Evolutionary conservation across 768 basidiomycete species (phyloP).

Genomic region (Podaxis sp.): DNA sequence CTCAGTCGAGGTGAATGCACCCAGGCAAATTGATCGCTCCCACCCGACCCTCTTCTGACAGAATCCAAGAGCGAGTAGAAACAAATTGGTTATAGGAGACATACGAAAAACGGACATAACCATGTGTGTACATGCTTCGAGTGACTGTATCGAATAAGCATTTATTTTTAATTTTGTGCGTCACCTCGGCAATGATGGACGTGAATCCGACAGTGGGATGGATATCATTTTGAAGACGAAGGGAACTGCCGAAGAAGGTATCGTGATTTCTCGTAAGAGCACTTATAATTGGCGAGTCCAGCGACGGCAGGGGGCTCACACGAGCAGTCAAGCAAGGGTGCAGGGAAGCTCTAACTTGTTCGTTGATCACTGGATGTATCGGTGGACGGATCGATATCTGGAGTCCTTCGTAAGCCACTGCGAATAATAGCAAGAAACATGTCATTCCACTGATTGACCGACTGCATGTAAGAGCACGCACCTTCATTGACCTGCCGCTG

Average conservation of each 20-base stretch:
- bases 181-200: slow-evolving; percentile 2
- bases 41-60: not conserved
- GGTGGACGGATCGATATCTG: not conserved
- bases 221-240: not conserved
- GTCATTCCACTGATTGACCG: not conserved
- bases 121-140: not conserved
- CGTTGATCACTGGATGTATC: not conserved
- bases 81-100: not conserved
- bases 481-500: not conserved
- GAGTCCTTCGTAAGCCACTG: not conserved
- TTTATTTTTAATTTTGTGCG: not conserved
- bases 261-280: not conserved
- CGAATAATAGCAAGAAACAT: not conserved
- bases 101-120: not conserved
- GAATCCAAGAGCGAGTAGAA: not conserved
- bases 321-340: not conserved
- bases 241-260: not conserved
- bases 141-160: not conserved
- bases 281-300: not conserved
- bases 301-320: not conserved
- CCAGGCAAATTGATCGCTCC: not conserved
- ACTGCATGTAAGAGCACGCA: not conserved
- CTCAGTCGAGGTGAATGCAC: no score
- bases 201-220: not conserved
- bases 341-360: not conserved